Base-by-base conservation (phyloP, 106 monocot species). In the Triglochin maritima region DNA sequence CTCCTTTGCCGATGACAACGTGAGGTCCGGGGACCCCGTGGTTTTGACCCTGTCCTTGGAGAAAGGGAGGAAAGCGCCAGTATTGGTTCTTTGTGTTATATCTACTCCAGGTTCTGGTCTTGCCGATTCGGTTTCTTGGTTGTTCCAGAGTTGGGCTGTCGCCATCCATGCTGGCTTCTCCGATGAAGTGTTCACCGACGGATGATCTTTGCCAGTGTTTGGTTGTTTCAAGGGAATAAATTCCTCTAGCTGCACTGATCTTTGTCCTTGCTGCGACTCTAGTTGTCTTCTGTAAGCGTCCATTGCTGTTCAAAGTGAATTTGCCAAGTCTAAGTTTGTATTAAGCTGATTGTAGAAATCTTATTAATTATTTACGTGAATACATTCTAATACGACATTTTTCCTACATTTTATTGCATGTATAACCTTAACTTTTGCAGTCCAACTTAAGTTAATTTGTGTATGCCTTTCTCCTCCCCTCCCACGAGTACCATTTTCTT, bases 141-240 rank as follows among this genome's bases (percentile, higher is more conserved):
- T 57, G 70, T 72, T 81, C 94, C 94, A 95, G 4, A 95, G 85
- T 74, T 95, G 94, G 12, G 85, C 90, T 2, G 94, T 87, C 9
- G 82, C 79, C 90, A 95, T 87, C 94, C 94, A 95, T 58, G 64
- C 82, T 7, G 83, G 79, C 80, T 87, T 95, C 72, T 90, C 94
- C 5, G 78, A 79, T 10, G 52, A 8, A 4, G 54, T 44, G 17
- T 53, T 60, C 9, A 5, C 55, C 53, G 52, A 8, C 2, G 69
- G 16, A 15, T 81, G 79, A 14, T 84, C 80, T 2, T 15, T 8
- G 13, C 56, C 76, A 13, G 78, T 72, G 56, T 69, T 54, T 72
- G 46, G 54, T 56, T 80, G 70, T 71, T 74, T 89, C 14, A 89
- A 45, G 14, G 94, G 85, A 5, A 89, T 87, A 87, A 85, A 89